phyloP scores from a whole-genome alignment of 129 eudicot species.

The Centaurea solstitialis region DNA sequence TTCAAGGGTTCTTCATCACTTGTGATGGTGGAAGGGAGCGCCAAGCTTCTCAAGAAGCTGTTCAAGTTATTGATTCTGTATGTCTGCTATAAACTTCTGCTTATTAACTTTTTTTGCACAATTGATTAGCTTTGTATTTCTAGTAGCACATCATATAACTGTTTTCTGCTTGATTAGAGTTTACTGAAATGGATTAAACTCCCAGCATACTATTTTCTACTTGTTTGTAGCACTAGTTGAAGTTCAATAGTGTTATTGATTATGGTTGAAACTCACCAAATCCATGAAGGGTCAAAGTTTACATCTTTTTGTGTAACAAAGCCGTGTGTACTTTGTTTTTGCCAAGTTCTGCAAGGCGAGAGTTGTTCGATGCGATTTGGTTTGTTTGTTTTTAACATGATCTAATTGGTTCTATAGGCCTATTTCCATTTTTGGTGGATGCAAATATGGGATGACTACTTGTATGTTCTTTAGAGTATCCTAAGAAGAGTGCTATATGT shows the following conservation, averaged over 20 bases:
- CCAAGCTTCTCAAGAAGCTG: conserved; percentile 92
- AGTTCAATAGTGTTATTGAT: neutral
- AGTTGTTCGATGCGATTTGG: neutral
- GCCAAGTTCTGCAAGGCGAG: neutral
- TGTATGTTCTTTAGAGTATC: neutral
- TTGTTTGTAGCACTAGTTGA: no score
- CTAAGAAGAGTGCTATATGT: neutral
- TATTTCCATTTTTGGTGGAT: neutral
- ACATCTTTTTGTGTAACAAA: neutral
- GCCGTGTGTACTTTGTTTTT: neutral
- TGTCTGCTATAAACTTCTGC: neutral
- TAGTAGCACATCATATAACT: neutral
- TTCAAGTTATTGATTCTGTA: conserved; percentile 86
- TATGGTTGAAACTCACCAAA: neutral
- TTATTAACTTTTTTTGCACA: no score
- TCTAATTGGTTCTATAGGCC: neutral
- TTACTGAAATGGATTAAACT: neutral
- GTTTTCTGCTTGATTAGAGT: neutral
- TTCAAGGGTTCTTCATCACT: conserved; percentile 88
- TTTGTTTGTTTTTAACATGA: neutral
- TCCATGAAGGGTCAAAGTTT: neutral
- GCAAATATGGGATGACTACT: neutral
- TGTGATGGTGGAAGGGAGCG: conserved; percentile 98
- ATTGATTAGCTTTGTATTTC: neutral
- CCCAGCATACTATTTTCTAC: neutral